These are phyloP conservation scores for Maudiozyma barnettii DNA, from an alignment of 805 yeast genomes.

Conservation along the genomic window DNA sequence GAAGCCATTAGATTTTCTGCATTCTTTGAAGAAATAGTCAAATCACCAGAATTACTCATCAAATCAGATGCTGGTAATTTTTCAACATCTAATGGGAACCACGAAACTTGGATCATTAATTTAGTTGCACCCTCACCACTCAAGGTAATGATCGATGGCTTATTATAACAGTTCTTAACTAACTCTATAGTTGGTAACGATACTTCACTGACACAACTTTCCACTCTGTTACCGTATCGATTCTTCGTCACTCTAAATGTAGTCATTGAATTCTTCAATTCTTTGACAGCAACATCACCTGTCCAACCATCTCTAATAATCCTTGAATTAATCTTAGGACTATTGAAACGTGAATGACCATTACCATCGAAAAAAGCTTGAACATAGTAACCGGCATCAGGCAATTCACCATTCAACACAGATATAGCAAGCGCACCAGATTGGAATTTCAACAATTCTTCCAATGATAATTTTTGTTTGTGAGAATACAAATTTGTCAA, in stretches of 20 bases:
- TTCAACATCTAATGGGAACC: conserved; percentile 63
- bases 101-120: conserved; percentile 54
- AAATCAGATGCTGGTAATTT: conserved; percentile 66
- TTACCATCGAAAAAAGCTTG: conserved; percentile 72
- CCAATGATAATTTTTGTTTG: conserved; percentile 46
- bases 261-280: conserved; percentile 63
- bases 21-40: conserved; percentile 49
- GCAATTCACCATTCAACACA: conserved; percentile 47
- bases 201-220: conserved; percentile 50
- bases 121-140: conserved; percentile 43
- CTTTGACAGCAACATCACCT: conserved; percentile 70
- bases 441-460: conserved; percentile 46
- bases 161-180: conserved; percentile 52
- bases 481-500: conserved; percentile 32
- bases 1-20: conserved; percentile 71
- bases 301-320: conserved; percentile 37
- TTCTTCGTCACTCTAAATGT: conserved; percentile 54
- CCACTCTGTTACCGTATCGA: conserved; percentile 42
- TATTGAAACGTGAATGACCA: conserved; percentile 53
- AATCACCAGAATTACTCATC: conserved; percentile 62
- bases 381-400: conserved; percentile 50
- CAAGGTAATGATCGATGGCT: conserved; percentile 49
- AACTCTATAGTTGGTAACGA: conserved; percentile 59
- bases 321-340: conserved; percentile 38
- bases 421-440: conserved; percentile 73